Conservation (phyloP, 2,329 filamentous ascomycete genomes). For the Passalora sequoiae region DNA sequence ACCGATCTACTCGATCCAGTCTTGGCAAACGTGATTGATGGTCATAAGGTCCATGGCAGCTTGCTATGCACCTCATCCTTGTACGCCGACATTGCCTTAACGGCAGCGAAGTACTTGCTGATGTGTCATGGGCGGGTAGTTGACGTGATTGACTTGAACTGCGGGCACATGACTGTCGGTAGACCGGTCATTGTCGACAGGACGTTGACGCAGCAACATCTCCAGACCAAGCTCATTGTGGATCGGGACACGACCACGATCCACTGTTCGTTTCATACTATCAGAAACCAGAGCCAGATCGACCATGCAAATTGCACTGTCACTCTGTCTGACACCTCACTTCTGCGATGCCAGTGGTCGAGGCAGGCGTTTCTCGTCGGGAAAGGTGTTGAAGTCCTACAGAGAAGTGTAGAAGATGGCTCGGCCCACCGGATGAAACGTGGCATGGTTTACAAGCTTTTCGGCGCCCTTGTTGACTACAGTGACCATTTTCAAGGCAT, state of each 20-base stretch:
- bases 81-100: constrained; percentile 35
- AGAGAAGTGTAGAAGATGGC: constrained; percentile 25
- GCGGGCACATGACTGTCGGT: constrained; percentile 38
- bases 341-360: background rate
- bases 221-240: background rate
- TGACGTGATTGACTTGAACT: constrained; percentile 31
- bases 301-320: background rate
- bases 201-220: constrained; percentile 8
- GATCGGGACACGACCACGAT: background rate
- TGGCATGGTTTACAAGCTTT: constrained; percentile 31
- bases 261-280: too few relatives aligned
- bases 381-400: constrained; percentile 27
- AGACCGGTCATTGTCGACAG: constrained; percentile 24
- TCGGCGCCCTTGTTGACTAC: constrained; percentile 16
- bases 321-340: background rate
- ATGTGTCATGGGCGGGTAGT: constrained; percentile 7
- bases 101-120: constrained; percentile 27
- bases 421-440: constrained; percentile 25
- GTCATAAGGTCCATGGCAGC: constrained; percentile 44
- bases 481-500: constrained; percentile 13
- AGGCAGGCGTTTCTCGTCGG: constrained; percentile 24
- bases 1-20: constrained; percentile 40
- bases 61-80: constrained; percentile 36
- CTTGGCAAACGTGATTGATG: constrained; percentile 37
- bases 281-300: too few relatives aligned